Conservation (phyloP, 202 grass and related monocot species). For the Panicum hallii region DNA sequence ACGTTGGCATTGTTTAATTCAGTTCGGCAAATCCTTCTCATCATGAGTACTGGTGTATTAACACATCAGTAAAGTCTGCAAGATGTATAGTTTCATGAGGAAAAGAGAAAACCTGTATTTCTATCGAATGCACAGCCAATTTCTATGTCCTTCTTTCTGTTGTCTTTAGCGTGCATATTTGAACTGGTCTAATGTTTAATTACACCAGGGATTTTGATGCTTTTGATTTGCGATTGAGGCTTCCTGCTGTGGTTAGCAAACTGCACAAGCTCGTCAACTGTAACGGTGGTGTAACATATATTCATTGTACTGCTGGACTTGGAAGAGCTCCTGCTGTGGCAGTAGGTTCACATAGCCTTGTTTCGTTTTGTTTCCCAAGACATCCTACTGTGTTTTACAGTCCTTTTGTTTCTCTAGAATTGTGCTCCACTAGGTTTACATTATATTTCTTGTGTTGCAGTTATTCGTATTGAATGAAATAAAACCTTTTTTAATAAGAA, state of each 20-base stretch:
- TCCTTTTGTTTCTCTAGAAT: conserved; percentile 42
- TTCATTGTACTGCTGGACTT: conserved; percentile 99
- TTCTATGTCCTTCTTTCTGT: neutral
- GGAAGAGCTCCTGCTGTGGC: conserved; percentile 97
- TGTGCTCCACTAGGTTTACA: conserved; percentile 44
- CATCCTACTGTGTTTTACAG: conserved; percentile 35
- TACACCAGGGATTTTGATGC: conserved; percentile 97
- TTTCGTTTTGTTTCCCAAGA: conserved; percentile 45
- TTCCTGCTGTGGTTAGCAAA: conserved; percentile 96
- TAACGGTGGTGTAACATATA: conserved; percentile 91
- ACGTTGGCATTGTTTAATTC: neutral
- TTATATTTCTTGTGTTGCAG: neutral
- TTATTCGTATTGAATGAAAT: neutral
- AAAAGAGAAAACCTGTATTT: conserved; percentile 36
- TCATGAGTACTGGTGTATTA: neutral
- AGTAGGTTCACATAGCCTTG: conserved; percentile 55
- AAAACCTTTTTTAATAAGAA: neutral
- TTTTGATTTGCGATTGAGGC: conserved; percentile 98
- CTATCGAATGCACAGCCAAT: neutral
- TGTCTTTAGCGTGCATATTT: conserved; percentile 5
- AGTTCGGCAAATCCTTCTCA: neutral
- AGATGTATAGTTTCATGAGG: neutral
- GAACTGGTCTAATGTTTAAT: conserved; percentile 40
- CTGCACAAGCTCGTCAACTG: conserved; percentile 73
- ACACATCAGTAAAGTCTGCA: neutral